Base-by-base conservation (phyloP, 129 eudicot genomes). In the Tagetes erecta region DNA sequence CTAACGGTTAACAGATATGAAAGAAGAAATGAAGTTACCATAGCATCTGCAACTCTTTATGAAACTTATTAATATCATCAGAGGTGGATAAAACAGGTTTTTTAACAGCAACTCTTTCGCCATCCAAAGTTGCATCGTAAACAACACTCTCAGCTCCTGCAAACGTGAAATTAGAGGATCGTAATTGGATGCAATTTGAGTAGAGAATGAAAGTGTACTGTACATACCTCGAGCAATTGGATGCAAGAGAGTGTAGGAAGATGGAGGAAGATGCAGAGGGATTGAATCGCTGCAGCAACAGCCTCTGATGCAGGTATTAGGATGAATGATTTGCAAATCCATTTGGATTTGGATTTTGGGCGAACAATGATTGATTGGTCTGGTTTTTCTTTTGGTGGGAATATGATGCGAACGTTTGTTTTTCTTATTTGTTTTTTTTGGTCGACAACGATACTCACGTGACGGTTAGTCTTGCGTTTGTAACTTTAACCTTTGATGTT, bases 61-160 rank as follows among this genome's bases (percentile, higher is more conserved):
- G 97, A 76, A 94, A 91, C 69, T 82, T 88, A 75, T 94, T 90
- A 41, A 94, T 74, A 67, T 94, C 94, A 7, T 85, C 84, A 30
- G 96, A 88, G 40, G 99, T 94, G 1, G 97, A 91, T 70, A 94
- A 80, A 39, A 94, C 67, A 5, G 97, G 99, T 45, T 91, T 94
- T 76, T 88, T 94, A 7, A 81, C 91, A 52, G 97, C 97, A 68
- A 90, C 97, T 73, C 74, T 88, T 67, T 79, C 71, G 33, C 96
- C 99, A 65, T 84, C 84, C 42, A 94, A 82, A 13, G 65, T 83
- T 46, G 84, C 99, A 78, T 91, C 97, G 73, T 85, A 91, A 49
- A 94, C 99, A 66, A 88, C 85, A 78, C 99, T 94, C 68, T 94
- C 99, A 60, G 91, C 89, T 36, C 99, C 99, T 94, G 85, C 38